Evolutionary conservation across 805 yeast genomes (phyloP), one percentile per base, ranked within the genome.

Genomic region (Yarrowia bubula): DNA sequence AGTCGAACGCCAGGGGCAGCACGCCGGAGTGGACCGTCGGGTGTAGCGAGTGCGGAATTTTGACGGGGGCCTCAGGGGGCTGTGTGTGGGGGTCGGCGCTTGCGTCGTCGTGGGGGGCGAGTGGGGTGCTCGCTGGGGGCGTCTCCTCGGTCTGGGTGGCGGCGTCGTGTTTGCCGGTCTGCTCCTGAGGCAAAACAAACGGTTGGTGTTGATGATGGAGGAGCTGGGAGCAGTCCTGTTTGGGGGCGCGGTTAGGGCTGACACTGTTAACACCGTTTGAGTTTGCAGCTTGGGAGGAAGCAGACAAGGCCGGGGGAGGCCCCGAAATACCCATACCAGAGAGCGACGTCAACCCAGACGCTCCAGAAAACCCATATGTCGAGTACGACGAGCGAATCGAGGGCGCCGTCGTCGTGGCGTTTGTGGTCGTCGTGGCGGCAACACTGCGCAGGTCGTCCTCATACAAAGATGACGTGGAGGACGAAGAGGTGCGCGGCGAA

Each of bases 21-120:
- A 38, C 43, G 8, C 58, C 58, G n/a, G 33, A 18, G 42, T 13
- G 58, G 44, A 22, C 44, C 38, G 44, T 38, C 60, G 35, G 15
- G 10, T 22, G 60, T 51, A 55, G n/a, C 47, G 61, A 55, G 47
- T 55, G 61, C 47, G 61, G 61, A 55, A 55, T 55, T 55, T 55
- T 55, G 37, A 15, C 13, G 28, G 11, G 5, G 47, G 31, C 38
- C 38, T 38, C 11, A 47, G 47, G 47, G 61, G 61, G 61, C 61
- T 55, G 47, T 55, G 61, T 8, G 8, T 35, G n/a, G 17, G 17
- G 17, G 42, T 14, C 8, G 8, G 42, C 8, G 42, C 42, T 14
- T 6, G 42, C 17, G 42, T 38, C 42, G 42, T n/a, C 10, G 42
- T 6, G 8, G 42, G 42, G 9, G 42, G 17, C 42, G 42, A 10